Base-by-base conservation (phyloP, 2,329 filamentous ascomycete species). In the Ophiostoma piceae region DNA sequence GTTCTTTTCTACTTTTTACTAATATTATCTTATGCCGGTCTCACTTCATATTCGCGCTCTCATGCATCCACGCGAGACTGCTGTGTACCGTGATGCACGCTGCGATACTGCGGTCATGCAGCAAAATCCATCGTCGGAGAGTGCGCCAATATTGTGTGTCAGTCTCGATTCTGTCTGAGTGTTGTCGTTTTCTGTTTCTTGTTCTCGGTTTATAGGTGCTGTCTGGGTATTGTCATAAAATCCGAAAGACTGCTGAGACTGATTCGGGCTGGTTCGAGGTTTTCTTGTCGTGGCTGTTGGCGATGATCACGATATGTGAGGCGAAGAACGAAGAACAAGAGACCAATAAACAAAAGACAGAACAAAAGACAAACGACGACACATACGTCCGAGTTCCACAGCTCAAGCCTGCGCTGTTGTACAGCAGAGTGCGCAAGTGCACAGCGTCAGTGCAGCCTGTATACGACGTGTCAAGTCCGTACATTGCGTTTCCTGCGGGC, bases 91-190 rank as follows among this genome's bases (percentile, higher is more conserved):
- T 62, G 37, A 11, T 57, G 51, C 37, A 67, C 29, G 54, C 60
- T 54, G 65, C 66, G 66, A 70, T 70, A 65, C 65, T 57, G 54
- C 68, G 68, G 68, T 14, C 65, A 51, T 65, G 68, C 62, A 65
- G 62, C 62, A 39, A 22, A 35, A 22, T 65, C n/a, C 32, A 65
- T 65, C 62, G 62, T 22, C 62, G 35, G 62, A 6, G 62, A 39
- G 19, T 26, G 32, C 35, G 19, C 57, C 26, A 62, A 62, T 62
- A 62, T 62, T 12, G 12, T 16, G 57, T 62, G 26, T 62, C 22
- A n/a, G 35, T 35, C 35, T 35, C 35, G 1, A 5, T 35, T 35
- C 35, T 35, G 26, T 35, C 8, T 35, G 35, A 5, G 5, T 35
- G 35, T 35, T 8, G 1, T 29, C 35, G 35, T 47, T 16, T n/a